Evolutionary conservation across 306 rosid species (phyloP).

Genomic region (Ormosia semicastrata): DNA sequence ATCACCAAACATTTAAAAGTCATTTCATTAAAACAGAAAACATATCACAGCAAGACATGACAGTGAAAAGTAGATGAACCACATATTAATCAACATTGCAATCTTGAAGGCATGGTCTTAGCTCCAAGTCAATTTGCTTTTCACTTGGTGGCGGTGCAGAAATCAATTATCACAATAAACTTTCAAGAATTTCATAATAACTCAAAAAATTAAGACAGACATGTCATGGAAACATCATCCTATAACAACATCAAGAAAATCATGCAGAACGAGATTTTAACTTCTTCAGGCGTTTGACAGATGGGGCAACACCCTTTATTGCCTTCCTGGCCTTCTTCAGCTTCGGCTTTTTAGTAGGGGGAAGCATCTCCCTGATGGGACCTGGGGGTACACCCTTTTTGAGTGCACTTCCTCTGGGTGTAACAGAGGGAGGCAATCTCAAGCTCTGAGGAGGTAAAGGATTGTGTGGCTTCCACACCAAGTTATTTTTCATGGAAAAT

Average conservation of each 20-base stretch:
- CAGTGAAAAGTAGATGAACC: conserved; percentile 9
- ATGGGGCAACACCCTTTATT: conserved; percentile 42
- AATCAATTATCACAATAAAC: conserved; percentile 35
- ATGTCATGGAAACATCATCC: conserved; percentile 28
- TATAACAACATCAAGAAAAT: conserved; percentile 19
- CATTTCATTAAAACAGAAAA: not conserved
- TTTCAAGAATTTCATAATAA: conserved; percentile 27
- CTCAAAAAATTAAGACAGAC: conserved; percentile 7
- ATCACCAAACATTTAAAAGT: not conserved
- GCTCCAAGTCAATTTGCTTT: conserved; percentile 26
- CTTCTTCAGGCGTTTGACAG: conserved; percentile 72
- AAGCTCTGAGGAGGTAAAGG: conserved; percentile 91
- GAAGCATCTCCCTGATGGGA: conserved; percentile 78
- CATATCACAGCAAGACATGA: not conserved
- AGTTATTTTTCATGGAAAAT: conserved; percentile 87
- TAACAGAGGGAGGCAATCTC: conserved; percentile 90
- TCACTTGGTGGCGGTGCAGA: conserved; percentile 19
- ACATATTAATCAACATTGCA: conserved; percentile 5
- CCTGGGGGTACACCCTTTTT: conserved; percentile 97
- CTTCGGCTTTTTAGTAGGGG: conserved; percentile 52
- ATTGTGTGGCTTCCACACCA: conserved; percentile 92
- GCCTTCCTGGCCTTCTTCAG: conserved; percentile 71
- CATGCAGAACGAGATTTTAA: conserved; percentile 48
- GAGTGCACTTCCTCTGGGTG: conserved; percentile 99
- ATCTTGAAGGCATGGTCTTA: conserved; percentile 4